Percentiles rank a stretch among this genome's conserved stretches.
Conservation (phyloP, 345 rosid genomes). For the Xanthoceras sorbifolium region DNA sequence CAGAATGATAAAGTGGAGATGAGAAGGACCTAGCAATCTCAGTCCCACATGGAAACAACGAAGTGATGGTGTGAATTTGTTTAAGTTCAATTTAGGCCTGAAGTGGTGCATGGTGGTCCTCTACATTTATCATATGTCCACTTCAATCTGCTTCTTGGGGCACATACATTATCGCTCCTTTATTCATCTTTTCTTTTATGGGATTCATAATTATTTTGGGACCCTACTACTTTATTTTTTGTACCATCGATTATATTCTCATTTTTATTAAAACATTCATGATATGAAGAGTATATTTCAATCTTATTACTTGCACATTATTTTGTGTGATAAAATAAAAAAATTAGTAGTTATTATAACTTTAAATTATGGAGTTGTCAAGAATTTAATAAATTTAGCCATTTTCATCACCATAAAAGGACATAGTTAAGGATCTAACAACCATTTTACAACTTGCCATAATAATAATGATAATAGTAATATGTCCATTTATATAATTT, state of each 20-base stretch:
- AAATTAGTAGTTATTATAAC: neutral
- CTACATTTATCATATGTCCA: neutral
- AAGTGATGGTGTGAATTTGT: neutral
- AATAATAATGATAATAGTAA: too few relatives aligned
- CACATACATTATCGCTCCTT: neutral
- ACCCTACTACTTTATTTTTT: neutral
- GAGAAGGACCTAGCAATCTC: neutral
- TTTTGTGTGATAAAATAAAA: neutral
- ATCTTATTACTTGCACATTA: neutral
- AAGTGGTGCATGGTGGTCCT: slow-evolving; percentile 10
- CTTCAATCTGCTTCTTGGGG: slow-evolving; percentile 5
- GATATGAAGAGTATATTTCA: neutral
- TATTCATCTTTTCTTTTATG: neutral
- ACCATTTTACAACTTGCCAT: neutral
- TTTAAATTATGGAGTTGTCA: neutral
- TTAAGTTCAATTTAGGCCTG: neutral
- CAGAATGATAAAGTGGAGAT: neutral
- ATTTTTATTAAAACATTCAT: neutral
- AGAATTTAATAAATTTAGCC: neutral
- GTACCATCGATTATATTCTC: neutral
- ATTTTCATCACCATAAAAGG: neutral
- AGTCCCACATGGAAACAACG: neutral
- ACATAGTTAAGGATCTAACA: neutral
- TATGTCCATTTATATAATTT: neutral
- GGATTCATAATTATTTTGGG: neutral